A percentile compares a stretch with the other conserved stretches of the same genome.
These are phyloP conservation scores for Pleurotus ostreatus DNA, from an alignment of 768 basidiomycete species.

Conservation along the genomic window DNA sequence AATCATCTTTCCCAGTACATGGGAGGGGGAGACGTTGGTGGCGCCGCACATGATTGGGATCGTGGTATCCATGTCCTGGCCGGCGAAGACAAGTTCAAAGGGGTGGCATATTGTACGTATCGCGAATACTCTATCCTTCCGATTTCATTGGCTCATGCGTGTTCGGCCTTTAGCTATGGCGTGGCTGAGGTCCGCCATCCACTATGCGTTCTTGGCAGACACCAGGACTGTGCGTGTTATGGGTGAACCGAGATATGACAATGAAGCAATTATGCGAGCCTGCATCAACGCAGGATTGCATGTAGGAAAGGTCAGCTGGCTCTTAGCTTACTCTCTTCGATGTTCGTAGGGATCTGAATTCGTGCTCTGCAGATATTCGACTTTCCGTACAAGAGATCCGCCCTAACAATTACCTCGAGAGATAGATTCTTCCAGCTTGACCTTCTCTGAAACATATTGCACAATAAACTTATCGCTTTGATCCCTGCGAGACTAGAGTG, in stretches of 20 bases:
- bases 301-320: constrained; percentile 18
- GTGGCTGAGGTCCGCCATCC: constrained; percentile 32
- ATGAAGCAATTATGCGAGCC: constrained; percentile 21
- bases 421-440: constrained; percentile 29
- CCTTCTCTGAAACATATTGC: constrained; percentile 14
- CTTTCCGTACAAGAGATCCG: constrained; percentile 31
- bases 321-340: neutral
- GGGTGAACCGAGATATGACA: constrained; percentile 36
- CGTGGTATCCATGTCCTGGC: constrained; percentile 40
- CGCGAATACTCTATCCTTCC: constrained; percentile 13
- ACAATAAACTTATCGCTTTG: too few species aligned
- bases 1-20: constrained; percentile 28
- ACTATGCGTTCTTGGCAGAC: constrained; percentile 41
- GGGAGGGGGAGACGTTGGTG: constrained; percentile 16
- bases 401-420: constrained; percentile 21
- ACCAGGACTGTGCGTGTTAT: constrained; percentile 35
- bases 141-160: neutral
- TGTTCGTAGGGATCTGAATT: neutral
- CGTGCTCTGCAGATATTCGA: constrained; percentile 22
- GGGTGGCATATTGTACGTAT: constrained; percentile 30
- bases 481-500: too few species aligned
- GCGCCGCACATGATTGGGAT: constrained; percentile 20
- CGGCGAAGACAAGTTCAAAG: constrained; percentile 44
- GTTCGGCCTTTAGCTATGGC: constrained; percentile 22
- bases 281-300: constrained; percentile 20